Conservation (phyloP, 495 filamentous ascomycete species). For the Penicillium steckii region DNA sequence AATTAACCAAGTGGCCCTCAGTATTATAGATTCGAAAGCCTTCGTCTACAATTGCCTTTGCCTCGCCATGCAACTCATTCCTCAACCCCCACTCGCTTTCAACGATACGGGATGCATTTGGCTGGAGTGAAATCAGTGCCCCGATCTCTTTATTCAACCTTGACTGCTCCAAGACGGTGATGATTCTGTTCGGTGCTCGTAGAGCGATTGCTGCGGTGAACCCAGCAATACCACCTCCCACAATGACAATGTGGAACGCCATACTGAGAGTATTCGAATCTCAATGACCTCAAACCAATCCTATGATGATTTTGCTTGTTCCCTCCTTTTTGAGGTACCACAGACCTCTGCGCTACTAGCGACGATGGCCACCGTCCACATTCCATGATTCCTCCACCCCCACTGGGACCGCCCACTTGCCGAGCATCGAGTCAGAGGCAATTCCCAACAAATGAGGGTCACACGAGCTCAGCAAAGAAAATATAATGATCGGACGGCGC, state of each 20-base stretch:
- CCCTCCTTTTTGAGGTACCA: neutral
- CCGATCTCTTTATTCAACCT: slow-evolving; percentile 29
- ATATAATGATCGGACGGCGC: neutral
- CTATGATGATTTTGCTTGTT: neutral
- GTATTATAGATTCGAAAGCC: slow-evolving; percentile 31
- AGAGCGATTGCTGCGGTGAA: slow-evolving; percentile 27
- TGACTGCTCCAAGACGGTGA: slow-evolving; percentile 29
- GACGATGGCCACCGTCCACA: neutral
- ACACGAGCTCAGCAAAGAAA: neutral
- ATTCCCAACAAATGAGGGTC: neutral
- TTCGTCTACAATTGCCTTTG: slow-evolving; percentile 23
- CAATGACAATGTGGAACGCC: slow-evolving; percentile 17
- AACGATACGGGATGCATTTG: slow-evolving; percentile 30
- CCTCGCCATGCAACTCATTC: slow-evolving; percentile 6
- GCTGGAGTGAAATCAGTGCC: slow-evolving; percentile 28
- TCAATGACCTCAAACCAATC: neutral
- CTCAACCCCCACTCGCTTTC: slow-evolving; percentile 20
- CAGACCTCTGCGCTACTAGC: neutral
- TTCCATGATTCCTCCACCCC: neutral
- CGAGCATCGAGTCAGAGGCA: neutral
- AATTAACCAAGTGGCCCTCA: slow-evolving; percentile 18
- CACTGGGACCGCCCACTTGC: neutral
- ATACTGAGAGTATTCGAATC: neutral
- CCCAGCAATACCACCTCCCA: slow-evolving; percentile 18
- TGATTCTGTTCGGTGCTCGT: slow-evolving; percentile 21